Evolutionary conservation across 495 filamentous ascomycete genomes (phyloP).

Genomic region (Extremus antarcticus): DNA sequence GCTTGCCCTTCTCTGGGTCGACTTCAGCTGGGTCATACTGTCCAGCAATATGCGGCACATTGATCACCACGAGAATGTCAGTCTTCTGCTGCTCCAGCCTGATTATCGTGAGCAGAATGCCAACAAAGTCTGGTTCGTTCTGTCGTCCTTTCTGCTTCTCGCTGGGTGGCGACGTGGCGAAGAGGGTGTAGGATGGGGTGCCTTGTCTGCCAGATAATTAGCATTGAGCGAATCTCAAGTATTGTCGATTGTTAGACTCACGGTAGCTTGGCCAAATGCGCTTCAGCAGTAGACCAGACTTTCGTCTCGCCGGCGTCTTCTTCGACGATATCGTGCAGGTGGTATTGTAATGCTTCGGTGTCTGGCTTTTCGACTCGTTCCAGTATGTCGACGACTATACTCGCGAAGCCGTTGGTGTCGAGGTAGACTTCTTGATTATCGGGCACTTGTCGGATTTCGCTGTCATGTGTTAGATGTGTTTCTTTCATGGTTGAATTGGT

Average conservation of each 20-base stretch:
- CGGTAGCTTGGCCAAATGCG: conserved; percentile 24
- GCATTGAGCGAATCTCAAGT: background rate
- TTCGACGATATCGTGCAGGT: conserved; percentile 63
- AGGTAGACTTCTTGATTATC: conserved; percentile 93
- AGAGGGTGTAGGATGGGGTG: conserved; percentile 18
- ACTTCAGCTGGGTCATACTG: conserved; percentile 56
- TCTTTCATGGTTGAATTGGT: background rate
- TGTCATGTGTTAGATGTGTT: conserved; percentile 26
- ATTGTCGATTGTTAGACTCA: conserved; percentile 24
- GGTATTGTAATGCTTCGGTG: conserved; percentile 57
- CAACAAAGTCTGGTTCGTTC: conserved; percentile 38
- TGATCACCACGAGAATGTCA: conserved; percentile 81
- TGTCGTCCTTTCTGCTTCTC: conserved; percentile 5
- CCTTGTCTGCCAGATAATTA: conserved; percentile 3
- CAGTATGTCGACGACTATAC: conserved; percentile 79
- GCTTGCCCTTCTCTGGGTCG: conserved; percentile 47
- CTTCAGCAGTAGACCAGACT: conserved; percentile 39
- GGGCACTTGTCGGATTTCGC: conserved; percentile 76
- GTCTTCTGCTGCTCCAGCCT: conserved; percentile 63
- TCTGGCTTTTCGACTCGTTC: conserved; percentile 54
- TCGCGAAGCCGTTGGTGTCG: conserved; percentile 62
- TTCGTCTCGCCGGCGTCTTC: conserved; percentile 35
- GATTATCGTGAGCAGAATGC: conserved; percentile 57
- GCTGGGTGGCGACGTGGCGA: conserved; percentile 26
- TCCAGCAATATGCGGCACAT: conserved; percentile 64